A percentile compares a stretch with the other conserved stretches of the same genome.
phyloP scores from a whole-genome alignment of 306 rosid species.

The barrel medic (Medicago truncatula) region DNA sequence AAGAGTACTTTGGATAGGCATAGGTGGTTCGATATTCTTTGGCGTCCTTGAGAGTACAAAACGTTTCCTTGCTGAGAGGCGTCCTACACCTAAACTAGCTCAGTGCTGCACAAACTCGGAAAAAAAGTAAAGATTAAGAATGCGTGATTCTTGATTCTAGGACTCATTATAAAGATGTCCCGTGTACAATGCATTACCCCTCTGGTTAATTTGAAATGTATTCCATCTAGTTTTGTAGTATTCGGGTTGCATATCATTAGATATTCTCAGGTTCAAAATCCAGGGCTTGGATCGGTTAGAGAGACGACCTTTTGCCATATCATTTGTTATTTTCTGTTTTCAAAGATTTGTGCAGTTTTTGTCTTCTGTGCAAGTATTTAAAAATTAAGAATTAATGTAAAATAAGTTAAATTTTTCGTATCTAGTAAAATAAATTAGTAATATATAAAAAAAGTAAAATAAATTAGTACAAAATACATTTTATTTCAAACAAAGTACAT shows the following conservation, averaged over 20 bases:
- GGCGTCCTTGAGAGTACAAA: slow-evolving; percentile 78
- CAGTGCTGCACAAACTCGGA: slow-evolving; percentile 2
- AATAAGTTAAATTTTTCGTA: background rate
- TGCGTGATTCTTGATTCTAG: background rate
- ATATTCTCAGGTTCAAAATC: background rate
- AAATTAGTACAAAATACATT: no score
- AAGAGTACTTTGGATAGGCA: slow-evolving; percentile 85
- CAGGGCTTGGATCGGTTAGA: background rate
- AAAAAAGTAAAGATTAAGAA: slow-evolving; percentile 20
- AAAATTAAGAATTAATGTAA: background rate
- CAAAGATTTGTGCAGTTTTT: background rate
- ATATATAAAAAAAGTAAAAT: no score
- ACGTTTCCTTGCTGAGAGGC: slow-evolving; percentile 64
- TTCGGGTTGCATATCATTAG: background rate
- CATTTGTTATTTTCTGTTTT: background rate
- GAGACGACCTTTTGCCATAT: background rate
- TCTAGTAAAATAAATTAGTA: no score
- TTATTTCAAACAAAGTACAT: no score
- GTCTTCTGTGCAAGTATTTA: background rate
- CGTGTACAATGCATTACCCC: background rate
- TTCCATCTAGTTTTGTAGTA: background rate
- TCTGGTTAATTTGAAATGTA: background rate
- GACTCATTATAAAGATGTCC: background rate
- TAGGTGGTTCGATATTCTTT: slow-evolving; percentile 84
- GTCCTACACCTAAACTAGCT: slow-evolving; percentile 36